Evolutionary conservation across 495 filamentous ascomycete genomes (phyloP), one percentile per base, ranked within the genome.

Genomic region (Clavariopsis aquatica): DNA sequence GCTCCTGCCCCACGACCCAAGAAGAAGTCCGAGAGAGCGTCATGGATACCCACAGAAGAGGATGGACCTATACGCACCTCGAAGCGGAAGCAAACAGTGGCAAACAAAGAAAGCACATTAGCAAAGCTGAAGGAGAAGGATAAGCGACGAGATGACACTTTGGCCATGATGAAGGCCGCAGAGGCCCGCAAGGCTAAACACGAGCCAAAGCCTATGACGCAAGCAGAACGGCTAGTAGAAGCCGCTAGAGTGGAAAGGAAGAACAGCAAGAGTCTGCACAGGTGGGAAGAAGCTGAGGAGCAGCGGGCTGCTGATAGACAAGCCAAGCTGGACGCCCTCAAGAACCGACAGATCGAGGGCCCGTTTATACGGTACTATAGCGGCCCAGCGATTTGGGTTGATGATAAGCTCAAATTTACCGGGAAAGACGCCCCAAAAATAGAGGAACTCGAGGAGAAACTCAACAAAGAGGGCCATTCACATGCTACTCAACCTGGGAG

Each of bases 331-430:
- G 90, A 90, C 24, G 92, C 91, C 19, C 73, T 96, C 52, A 87
- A 95, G 68, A 93, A 90, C 72, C 84, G 91, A 29, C 89, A 89
- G 52, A 80, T 98, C 17, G 87, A 91, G 57, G 94, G 94, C 0
- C 92, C 94, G 1, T 91, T 97, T 12, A 86, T 97, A 46, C 91
- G 90, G 17, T 94, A 88, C 75, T 98, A 90, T 88, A 98, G 93
- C 75, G 94, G 94, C 10, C 79, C 89, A 62, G 91, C 87, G 49
- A 85, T 89, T 60, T 89, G 89, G 82, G 79, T 78, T 49, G 87
- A 90, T 73, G 91, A 88, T 28, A 89, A 88, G 70, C 77, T 93
- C 60, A 88, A 84, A 69, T 85, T 86, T 64, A 66, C 71, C 9
- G 68, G 65, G 12, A 71, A 73, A 51, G 69, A 69, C 15, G 83